These are phyloP conservation scores for Scortechinia acanthostroma DNA, from an alignment of 2,329 filamentous ascomycete species.

Conservation along the genomic window DNA sequence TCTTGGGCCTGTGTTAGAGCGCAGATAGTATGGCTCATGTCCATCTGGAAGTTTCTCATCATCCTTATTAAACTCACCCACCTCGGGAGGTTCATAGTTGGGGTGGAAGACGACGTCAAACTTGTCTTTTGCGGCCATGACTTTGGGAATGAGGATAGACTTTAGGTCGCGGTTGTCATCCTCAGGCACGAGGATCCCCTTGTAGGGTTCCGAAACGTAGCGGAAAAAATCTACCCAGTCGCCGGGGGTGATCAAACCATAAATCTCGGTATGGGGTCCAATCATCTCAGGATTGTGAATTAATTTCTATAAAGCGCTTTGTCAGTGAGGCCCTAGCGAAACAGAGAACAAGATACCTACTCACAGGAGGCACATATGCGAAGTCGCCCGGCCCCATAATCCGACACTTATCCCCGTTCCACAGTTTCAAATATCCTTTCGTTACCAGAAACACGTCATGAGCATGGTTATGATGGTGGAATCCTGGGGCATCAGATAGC, in stretches of 20 bases:
- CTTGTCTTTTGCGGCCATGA: constrained; percentile 43
- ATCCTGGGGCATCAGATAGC: constrained; percentile 35
- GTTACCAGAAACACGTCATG: constrained; percentile 49
- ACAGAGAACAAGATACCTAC: constrained; percentile 5
- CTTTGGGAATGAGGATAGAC: constrained; percentile 39
- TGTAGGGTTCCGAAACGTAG: constrained; percentile 42
- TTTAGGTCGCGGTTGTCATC: constrained; percentile 40
- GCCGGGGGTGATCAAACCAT: constrained; percentile 45
- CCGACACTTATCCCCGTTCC: constrained; percentile 46
- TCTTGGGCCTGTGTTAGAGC: constrained; percentile 31
- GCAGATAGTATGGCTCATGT: constrained; percentile 37
- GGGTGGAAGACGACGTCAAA: constrained; percentile 46
- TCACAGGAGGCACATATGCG: constrained; percentile 46
- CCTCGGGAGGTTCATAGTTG: constrained; percentile 34
- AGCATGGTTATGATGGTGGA: constrained; percentile 46
- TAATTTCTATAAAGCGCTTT: constrained; percentile 24
- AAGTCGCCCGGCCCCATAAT: constrained; percentile 47
- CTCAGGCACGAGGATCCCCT: constrained; percentile 38
- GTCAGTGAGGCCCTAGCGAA: constrained; percentile 4
- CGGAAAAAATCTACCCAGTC: constrained; percentile 57
- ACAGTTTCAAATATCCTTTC: constrained; percentile 45
- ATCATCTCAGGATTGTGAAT: constrained; percentile 47
- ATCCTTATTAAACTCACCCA: constrained; percentile 27
- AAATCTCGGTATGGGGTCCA: constrained; percentile 42
- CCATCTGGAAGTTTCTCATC: constrained; percentile 29